phyloP scores from a whole-genome alignment of 2,329 filamentous ascomycete species.

The Aureobasidium pullulans region DNA sequence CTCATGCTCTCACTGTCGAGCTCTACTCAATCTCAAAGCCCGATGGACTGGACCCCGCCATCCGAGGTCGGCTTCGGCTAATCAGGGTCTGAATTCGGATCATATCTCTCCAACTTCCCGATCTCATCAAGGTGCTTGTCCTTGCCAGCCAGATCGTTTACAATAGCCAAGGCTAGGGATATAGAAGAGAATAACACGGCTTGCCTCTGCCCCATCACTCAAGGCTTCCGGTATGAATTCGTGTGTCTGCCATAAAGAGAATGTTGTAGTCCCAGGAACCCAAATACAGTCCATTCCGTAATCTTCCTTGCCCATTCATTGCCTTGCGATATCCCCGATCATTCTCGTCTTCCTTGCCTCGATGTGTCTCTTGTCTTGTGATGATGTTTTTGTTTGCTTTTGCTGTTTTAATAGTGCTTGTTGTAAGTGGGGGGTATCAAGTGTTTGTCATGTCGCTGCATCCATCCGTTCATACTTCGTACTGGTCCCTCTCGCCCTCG shows the following conservation, averaged over 20 bases:
- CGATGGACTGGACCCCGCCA: background rate
- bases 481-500: slow-evolving; percentile 17
- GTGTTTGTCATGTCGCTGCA: slow-evolving; percentile 3
- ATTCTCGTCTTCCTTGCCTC: background rate
- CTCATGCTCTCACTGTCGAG: background rate
- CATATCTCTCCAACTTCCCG: background rate
- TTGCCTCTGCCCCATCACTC: background rate
- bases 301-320: background rate
- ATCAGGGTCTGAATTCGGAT: background rate
- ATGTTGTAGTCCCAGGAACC: background rate
- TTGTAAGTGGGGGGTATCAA: slow-evolving; percentile 11
- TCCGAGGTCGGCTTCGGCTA: slow-evolving; percentile 4
- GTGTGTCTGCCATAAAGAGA: background rate
- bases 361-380: background rate
- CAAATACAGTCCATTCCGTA: background rate
- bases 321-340: background rate
- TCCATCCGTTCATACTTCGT: slow-evolving; percentile 11
- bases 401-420: background rate
- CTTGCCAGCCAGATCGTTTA: background rate
- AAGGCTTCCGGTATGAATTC: background rate
- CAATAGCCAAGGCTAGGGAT: background rate
- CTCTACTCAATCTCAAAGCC: background rate
- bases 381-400: background rate
- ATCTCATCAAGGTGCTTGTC: background rate
- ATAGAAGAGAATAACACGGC: slow-evolving; percentile 3